phyloP scores from a whole-genome alignment of 2,329 filamentous ascomycete genomes.

The Aquanectria penicillioides region DNA sequence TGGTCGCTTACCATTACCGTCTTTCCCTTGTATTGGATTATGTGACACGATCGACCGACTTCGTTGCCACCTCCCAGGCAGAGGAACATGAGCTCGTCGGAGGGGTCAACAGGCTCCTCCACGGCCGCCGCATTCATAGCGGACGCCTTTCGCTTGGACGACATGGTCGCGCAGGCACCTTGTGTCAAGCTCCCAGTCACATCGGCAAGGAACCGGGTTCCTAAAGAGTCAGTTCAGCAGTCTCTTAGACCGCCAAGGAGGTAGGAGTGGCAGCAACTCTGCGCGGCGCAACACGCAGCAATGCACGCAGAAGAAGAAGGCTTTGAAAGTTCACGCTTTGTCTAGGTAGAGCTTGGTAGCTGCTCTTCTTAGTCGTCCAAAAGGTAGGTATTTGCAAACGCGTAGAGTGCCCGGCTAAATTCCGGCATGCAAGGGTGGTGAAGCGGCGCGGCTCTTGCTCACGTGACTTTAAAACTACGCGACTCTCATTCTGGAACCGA shows the following conservation, averaged over 20 bases:
- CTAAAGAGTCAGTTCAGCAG: conserved; percentile 29
- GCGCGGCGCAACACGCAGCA: conserved; percentile 12
- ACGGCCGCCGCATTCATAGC: conserved; percentile 73
- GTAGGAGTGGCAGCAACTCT: conserved; percentile 18
- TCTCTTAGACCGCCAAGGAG: conserved; percentile 12
- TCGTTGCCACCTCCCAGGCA: conserved; percentile 96
- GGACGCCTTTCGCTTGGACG: conserved; percentile 89
- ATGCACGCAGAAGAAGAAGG: conserved; percentile 7
- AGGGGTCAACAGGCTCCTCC: conserved; percentile 90
- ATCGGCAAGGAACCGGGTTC: conserved; percentile 20
- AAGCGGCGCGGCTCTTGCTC: conserved; percentile 42
- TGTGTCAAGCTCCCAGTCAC: conserved; percentile 28
- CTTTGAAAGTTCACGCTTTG: not conserved
- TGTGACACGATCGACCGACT: conserved; percentile 96
- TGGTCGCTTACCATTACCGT: conserved; percentile 84
- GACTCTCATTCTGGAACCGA: conserved; percentile 42
- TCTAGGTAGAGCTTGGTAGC: not conserved
- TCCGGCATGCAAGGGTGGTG: conserved; percentile 27
- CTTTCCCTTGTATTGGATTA: conserved; percentile 99
- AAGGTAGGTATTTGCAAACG: conserved; percentile 28
- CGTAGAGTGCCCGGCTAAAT: conserved; percentile 39
- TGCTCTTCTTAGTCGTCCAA: too few species aligned
- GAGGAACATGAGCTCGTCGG: conserved; percentile 94
- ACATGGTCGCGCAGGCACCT: conserved; percentile 66
- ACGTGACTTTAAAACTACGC: conserved; percentile 58